Conservation (phyloP, 2,329 filamentous ascomycete species). For the Talaromyces funiculosus region DNA sequence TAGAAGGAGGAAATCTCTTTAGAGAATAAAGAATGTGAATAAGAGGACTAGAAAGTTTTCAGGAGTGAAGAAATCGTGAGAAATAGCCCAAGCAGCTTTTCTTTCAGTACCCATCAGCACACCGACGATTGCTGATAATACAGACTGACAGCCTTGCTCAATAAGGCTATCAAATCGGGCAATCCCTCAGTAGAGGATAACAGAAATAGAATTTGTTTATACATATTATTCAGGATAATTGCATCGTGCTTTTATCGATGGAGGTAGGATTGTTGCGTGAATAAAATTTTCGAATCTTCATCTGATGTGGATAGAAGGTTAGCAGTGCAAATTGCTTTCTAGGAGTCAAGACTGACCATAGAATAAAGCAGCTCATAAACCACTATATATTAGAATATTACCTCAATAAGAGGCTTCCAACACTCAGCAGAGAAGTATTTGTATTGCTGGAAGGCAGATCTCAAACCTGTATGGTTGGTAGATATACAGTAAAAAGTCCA, state of each 20-base stretch:
- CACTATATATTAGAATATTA: not conserved
- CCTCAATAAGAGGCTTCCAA: not conserved
- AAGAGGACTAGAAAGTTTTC: not conserved
- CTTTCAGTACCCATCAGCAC: not conserved
- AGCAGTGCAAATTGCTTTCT: not conserved
- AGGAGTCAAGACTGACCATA: not conserved
- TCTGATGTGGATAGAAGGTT: not conserved
- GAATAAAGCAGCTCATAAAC: not conserved
- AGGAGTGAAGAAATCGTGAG: not conserved
- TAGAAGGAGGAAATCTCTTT: not conserved
- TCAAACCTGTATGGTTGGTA: too few relatives aligned
- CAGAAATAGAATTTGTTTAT: not conserved
- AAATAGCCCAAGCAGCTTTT: not conserved
- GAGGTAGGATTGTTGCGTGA: not conserved
- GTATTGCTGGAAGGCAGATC: too few relatives aligned
- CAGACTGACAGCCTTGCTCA: not conserved
- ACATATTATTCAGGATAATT: not conserved
- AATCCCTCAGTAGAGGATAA: not conserved
- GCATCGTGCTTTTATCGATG: not conserved
- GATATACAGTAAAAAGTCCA: too few relatives aligned
- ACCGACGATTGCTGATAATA: not conserved
- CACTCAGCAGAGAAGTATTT: not conserved
- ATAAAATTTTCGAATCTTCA: not conserved
- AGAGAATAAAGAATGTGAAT: not conserved
- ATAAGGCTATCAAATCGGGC: not conserved